Conservation (phyloP, 805 yeast species). For the Lipomyces yamanashiensis region DNA sequence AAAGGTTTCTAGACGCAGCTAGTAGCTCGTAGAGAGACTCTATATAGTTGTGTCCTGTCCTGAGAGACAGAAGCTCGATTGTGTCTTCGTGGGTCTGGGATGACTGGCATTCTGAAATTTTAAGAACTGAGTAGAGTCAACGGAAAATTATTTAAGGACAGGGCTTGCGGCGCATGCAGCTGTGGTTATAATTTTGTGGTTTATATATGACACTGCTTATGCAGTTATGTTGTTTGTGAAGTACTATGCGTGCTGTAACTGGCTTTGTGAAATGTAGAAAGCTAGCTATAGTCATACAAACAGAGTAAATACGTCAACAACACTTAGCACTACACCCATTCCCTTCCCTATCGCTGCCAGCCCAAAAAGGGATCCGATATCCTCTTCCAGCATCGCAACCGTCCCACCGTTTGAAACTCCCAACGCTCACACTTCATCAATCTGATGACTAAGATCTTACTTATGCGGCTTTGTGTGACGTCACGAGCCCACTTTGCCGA, state of each 20-base stretch:
- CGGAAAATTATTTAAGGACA: not conserved
- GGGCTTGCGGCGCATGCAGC: not conserved
- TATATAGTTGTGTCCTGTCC: not conserved
- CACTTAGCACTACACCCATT: not conserved
- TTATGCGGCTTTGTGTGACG: not conserved
- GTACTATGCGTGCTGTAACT: too few relatives aligned
- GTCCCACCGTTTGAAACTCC: not conserved
- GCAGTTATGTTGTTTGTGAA: not conserved
- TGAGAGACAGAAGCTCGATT: not conserved
- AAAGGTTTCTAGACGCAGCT: not conserved
- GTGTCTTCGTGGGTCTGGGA: not conserved
- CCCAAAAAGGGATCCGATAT: too few relatives aligned
- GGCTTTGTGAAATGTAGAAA: too few relatives aligned
- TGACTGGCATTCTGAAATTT: not conserved
- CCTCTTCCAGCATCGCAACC: not conserved
- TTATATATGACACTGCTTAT: not conserved
- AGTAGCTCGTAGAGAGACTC: not conserved
- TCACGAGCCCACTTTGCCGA: constrained; percentile 1
- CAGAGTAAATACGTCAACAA: too few relatives aligned
- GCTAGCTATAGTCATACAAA: too few relatives aligned
- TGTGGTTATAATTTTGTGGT: not conserved
- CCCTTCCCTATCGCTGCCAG: too few relatives aligned
- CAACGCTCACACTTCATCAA: not conserved
- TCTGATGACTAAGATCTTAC: not conserved
- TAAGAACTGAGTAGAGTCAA: not conserved